Evolutionary conservation across 768 basidiomycete species (phyloP).

Genomic region (Phaeotremella skinneri): DNA sequence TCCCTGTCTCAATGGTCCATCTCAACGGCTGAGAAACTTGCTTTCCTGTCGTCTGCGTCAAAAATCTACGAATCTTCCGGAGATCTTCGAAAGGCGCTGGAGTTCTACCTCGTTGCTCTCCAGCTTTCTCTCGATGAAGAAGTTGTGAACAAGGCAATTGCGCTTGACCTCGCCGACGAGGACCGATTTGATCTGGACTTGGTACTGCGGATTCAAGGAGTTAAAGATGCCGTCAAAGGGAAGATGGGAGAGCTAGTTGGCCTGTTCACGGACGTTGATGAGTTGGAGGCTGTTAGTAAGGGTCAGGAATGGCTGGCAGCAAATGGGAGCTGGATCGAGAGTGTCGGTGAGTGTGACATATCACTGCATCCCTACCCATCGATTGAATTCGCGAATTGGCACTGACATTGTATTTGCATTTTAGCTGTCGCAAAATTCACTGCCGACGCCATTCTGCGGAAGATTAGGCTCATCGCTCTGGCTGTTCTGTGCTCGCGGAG

Average conservation of each 20-base stretch:
- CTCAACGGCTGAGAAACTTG: conserved; percentile 35
- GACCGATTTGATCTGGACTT: conserved; percentile 39
- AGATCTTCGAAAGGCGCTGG: conserved; percentile 30
- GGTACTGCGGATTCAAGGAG: conserved; percentile 31
- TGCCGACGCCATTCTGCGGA: conserved; percentile 36
- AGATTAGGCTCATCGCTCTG: conserved; percentile 46
- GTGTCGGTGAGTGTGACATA: conserved; percentile 32
- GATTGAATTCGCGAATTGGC: conserved; percentile 1
- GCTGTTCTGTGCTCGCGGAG: conserved; percentile 32
- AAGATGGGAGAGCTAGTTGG: conserved; percentile 36
- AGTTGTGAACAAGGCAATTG: conserved; percentile 37
- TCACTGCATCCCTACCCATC: neutral
- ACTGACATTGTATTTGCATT: neutral
- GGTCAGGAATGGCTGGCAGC: conserved; percentile 37
- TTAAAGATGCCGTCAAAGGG: conserved; percentile 26
- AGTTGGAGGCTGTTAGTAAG: conserved; percentile 37
- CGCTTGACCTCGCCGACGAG: conserved; percentile 31
- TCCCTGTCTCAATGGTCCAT: conserved; percentile 41
- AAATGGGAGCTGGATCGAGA: conserved; percentile 36
- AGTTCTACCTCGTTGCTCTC: conserved; percentile 36
- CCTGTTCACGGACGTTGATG: conserved; percentile 40
- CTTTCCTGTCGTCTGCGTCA: conserved; percentile 39
- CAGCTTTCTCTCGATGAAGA: conserved; percentile 14
- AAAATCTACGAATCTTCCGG: conserved; percentile 35
- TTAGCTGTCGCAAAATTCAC: conserved; percentile 28